Base-by-base conservation (phyloP, 2,329 filamentous ascomycete genomes). In the Alternaria brassicicola region DNA sequence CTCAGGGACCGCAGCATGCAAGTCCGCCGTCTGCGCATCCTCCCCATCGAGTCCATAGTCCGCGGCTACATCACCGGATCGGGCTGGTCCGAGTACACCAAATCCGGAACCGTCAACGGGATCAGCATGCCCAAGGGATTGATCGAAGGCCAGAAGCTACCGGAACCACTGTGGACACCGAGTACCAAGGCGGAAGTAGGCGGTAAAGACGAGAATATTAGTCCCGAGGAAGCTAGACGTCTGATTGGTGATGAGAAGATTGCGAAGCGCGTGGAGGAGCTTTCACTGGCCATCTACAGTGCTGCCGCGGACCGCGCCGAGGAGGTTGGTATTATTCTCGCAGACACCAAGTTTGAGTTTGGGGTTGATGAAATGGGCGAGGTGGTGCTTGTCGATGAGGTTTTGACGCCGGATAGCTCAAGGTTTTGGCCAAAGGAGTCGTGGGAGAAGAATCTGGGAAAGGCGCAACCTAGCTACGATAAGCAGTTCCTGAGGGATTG, bases 31-130 rank as follows among this genome's bases (percentile, higher is more conserved):
- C 83, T 92, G 57, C 85, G 88, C 68, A 86, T 95, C 63, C 86
- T 96, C 58, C 90, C 91, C 23, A 83, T 96, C 62, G 91, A 94
- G 78, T 90, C 88, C 41, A 94, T 94, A 62, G 91, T 96, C n/a
- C 88, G 92, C 57, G 93, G 93, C 66, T 96, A 96, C 80, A 88
- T 97, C 74, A 93, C 93, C 6, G 93, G 93, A 41, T 90, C 88
- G 43, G 92, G 91, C 0, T 96, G 91, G 89, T 83, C 83, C 36
- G 92, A 96, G 80, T 91, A 95, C 80, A 80, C 86, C 73, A 83
- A 85, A 64, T 83, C 79, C 19, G 90, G 91, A 51, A 96, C 92
- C 1, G 89, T 96, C 15, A 91, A 96, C 78, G 91, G 92, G 21
- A 88, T 93, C 65, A 73, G 83, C 15, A 82, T 92, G 65, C 85